Evolutionary conservation across 164 flowering plant species (phyloP), one percentile per base, ranked within the genome.

Genomic region (Piper betle): DNA sequence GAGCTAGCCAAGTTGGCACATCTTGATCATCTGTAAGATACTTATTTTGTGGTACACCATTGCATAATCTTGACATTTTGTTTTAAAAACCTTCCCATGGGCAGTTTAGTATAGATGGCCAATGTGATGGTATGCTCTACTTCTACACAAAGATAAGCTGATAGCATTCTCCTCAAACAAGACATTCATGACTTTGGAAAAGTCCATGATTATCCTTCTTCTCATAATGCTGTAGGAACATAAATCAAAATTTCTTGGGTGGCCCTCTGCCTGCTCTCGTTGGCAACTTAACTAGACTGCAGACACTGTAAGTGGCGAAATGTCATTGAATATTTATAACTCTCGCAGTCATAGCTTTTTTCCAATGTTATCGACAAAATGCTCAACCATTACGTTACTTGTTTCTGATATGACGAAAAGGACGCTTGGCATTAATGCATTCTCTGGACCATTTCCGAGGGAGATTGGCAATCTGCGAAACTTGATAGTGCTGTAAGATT

Each of bases 201-300:
- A n/a, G 2, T 54, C 19, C 20, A 19, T 37, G 9, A 17, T 4
- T 18, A 25, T 9, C 5, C 25, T 55, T 20, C 3, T 11, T 19
- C 57, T 55, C 12, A 1, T 20, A 15, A 25, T 59, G 13, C 52
- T 73, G 38, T 79, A 87, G 96, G 71, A 60, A 75, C 12, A 65
- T 87, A 63, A 65, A 37, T 59, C 86, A 80, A 50, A 89, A 89
- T 69, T 79, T 67, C 76, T 78, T 89, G 64, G 72, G 85, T 16
- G 94, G 96, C 62, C 69, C 85, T 37, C 54, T 89, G 52, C 82
- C 96, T 55, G 46, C 88, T 53, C 71, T 82, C 43, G 75, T 69
- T 41, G 72, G 75, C 38, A 72, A 57, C 52, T 39, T 69, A 39
- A 66, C 67, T 37, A 41, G 18, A 5, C 20, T 71, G 64, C 57